Base-by-base conservation (phyloP, 306 rosid genomes). In the Corylus americana region DNA sequence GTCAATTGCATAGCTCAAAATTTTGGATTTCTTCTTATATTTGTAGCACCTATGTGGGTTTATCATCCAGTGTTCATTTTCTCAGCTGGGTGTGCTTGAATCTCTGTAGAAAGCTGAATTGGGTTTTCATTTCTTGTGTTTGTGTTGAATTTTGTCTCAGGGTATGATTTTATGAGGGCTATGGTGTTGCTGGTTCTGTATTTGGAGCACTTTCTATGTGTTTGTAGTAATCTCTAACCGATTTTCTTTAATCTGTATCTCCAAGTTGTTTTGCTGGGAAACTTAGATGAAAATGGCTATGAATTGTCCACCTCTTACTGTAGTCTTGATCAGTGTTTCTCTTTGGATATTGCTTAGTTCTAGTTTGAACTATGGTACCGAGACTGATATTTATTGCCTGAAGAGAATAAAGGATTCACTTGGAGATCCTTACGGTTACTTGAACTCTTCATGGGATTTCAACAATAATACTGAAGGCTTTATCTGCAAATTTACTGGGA, bases 401-500 rank as follows among this genome's bases (percentile, higher is more conserved):
- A 82, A 6, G 79, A 83, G 74, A 55, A 78, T 93, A 70, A 75
- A 78, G 55, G 57, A 1, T 0, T 50, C 89, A 7, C 83, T 93
- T 35, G 53, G 91, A 68, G 98, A 93, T 68, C 91, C 97, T 25
- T 10, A 80, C n/a, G 73, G 70, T 8, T 82, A 78, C 79, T 81
- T 93, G 86, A 63, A 8, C 13, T 74, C 88, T 58, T 82, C 94
- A 0, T 91, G 98, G 98, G 42, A 85, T 85, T 93, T 93, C 82
- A 66, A 81, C 86, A 91, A 91, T 73, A 35, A 4, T 0, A 82
- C 97, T 2, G 95, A 91, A 84, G 98, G 98, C 12, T 85, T 47
- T 73, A 90, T 90, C 47, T 91, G 98, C 75, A 86, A 63, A 79
- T 93, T 94, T 77, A 72, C 42, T 12, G 98, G 98, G 64, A 78